Evolutionary conservation across 371 early-diverging fungal genomes (phyloP).

Genomic region (Rhizopus arrhizus): DNA sequence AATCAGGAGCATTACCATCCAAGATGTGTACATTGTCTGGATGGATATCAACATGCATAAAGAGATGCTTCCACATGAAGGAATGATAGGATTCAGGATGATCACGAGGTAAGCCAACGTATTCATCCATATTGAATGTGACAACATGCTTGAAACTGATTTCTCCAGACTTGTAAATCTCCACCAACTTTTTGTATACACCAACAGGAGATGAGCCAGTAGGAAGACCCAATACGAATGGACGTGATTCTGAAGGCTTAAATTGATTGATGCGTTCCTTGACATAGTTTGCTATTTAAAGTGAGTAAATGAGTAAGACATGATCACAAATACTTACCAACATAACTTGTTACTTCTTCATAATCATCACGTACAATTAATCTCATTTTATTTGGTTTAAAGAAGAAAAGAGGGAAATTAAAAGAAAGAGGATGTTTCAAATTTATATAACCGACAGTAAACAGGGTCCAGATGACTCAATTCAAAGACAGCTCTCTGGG

Average conservation of each 20-base stretch:
- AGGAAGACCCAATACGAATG: conserved; percentile 68
- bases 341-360: conserved; percentile 60
- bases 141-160: conserved; percentile 58
- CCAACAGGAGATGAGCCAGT: conserved; percentile 68
- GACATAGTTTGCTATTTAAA: conserved; percentile 58
- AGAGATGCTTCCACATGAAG: conserved; percentile 69
- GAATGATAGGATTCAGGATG: conserved; percentile 68
- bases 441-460: neutral
- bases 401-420: neutral
- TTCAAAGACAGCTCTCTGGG: neutral
- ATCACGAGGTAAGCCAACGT: conserved; percentile 59
- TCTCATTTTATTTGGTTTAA: conserved; percentile 47
- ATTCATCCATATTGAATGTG: conserved; percentile 66
- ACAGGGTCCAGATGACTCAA: conserved; percentile 6
- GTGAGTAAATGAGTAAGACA: no score
- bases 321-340: conserved; percentile 39
- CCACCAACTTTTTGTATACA: conserved; percentile 60
- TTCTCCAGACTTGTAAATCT: conserved; percentile 54
- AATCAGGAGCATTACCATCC: conserved; percentile 65
- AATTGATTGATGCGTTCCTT: conserved; percentile 64
- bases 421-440: neutral
- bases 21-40: conserved; percentile 64
- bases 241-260: conserved; percentile 56
- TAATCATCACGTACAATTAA: conserved; percentile 68
- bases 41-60: conserved; percentile 64